These are phyloP conservation scores for Amanita rimosa DNA, from an alignment of 768 basidiomycete genomes.

Conservation along the genomic window DNA sequence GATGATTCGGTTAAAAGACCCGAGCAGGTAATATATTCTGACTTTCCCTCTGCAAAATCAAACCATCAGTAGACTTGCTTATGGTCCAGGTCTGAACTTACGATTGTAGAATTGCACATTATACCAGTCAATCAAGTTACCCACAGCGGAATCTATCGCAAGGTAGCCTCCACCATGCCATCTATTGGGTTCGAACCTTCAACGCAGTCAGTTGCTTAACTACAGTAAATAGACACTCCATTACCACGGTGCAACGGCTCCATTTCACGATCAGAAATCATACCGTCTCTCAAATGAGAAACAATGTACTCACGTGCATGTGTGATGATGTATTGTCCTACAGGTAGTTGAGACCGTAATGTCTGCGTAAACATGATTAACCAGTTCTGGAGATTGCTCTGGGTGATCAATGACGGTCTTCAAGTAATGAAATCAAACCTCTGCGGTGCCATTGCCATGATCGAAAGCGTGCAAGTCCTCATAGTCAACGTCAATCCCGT, in stretches of 20 bases:
- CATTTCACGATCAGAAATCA: not conserved
- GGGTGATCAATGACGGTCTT: not conserved
- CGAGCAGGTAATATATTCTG: constrained; percentile 54
- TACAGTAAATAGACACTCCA: not conserved
- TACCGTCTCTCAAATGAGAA: not conserved
- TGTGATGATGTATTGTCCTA: constrained; percentile 37
- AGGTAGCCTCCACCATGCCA: constrained; percentile 45
- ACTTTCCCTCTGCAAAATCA: constrained; percentile 35
- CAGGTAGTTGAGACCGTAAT: constrained; percentile 36
- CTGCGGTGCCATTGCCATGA: constrained; percentile 37
- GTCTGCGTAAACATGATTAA: constrained; percentile 40
- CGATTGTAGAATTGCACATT: constrained; percentile 28
- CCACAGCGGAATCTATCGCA: constrained; percentile 39
- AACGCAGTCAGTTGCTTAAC: not conserved
- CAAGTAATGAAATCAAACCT: constrained; percentile 19
- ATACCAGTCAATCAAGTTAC: constrained; percentile 56
- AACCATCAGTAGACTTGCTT: not conserved
- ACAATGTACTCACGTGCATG: constrained; percentile 35
- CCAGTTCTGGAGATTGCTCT: constrained; percentile 23
- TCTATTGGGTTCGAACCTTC: constrained; percentile 29
- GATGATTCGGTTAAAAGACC: constrained; percentile 24
- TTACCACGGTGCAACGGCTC: constrained; percentile 41
- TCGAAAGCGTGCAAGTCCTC: constrained; percentile 59
- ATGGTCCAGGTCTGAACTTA: constrained; percentile 12
- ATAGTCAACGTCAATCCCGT: constrained; percentile 70